These are phyloP conservation scores for Pseudozyma flocculosa DNA, from an alignment of 1,284 basidiomycete genomes.

Conservation along the genomic window DNA sequence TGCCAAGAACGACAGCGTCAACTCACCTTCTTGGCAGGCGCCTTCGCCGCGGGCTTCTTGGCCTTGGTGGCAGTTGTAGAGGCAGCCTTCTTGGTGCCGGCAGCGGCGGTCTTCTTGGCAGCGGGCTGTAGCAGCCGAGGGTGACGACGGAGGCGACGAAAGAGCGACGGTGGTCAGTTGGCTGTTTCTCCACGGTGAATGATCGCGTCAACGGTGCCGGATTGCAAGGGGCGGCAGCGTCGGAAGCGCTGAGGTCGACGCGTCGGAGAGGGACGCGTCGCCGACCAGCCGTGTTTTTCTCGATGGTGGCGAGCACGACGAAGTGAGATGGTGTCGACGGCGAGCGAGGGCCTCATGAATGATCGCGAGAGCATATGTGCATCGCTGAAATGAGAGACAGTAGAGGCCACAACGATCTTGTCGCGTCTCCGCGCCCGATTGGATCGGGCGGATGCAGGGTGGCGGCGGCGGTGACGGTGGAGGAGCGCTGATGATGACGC, in stretches of 20 bases:
- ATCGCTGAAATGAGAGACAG: too few relatives aligned
- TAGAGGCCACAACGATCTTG: too few relatives aligned
- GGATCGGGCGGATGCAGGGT: too few relatives aligned
- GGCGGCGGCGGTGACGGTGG: slow-evolving; percentile 3
- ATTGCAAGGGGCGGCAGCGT: neutral
- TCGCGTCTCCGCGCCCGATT: too few relatives aligned
- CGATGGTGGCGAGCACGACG: too few relatives aligned
- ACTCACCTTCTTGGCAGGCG: slow-evolving; percentile 45
- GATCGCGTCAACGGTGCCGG: neutral
- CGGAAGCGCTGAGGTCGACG: neutral
- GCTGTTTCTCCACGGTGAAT: neutral
- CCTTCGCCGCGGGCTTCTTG: slow-evolving; percentile 48
- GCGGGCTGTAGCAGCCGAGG: slow-evolving; percentile 11
- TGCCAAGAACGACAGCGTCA: neutral
- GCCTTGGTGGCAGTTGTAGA: slow-evolving; percentile 47
- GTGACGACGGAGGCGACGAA: neutral
- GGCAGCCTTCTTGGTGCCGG: slow-evolving; percentile 36
- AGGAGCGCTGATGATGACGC: slow-evolving; percentile 2
- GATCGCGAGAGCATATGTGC: too few relatives aligned
- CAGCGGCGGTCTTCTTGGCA: slow-evolving; percentile 28
- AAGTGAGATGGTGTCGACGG: too few relatives aligned
- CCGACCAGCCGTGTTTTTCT: too few relatives aligned
- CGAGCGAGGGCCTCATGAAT: too few relatives aligned
- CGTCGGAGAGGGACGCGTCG: too few relatives aligned
- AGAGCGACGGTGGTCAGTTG: neutral